These are phyloP conservation scores for Persicaria tinctoria DNA, from an alignment of 148 eudicot genomes.

Conservation along the genomic window DNA sequence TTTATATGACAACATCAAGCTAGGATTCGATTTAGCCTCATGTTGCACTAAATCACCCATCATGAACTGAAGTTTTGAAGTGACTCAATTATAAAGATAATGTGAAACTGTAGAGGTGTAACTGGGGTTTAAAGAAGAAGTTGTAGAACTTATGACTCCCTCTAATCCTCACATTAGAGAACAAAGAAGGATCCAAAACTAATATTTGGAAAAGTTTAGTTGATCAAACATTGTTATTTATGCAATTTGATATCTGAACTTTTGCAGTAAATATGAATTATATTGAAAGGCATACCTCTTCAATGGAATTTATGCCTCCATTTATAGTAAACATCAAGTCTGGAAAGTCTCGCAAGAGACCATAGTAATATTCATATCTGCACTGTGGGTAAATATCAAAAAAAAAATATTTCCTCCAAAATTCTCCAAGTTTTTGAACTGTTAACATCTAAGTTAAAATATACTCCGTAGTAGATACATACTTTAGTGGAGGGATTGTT, in stretches of 20 bases:
- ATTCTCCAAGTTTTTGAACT: background rate
- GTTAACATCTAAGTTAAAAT: background rate
- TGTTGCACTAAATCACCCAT: background rate
- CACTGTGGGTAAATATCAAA: slow-evolving; percentile 11
- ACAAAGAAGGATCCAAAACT: background rate
- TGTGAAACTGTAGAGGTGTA: background rate
- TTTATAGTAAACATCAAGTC: slow-evolving; percentile 82
- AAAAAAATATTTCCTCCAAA: background rate
- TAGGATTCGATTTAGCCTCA: background rate
- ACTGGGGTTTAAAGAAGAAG: background rate
- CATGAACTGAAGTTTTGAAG: background rate
- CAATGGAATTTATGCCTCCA: slow-evolving; percentile 81
- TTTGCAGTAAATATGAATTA: slow-evolving; percentile 14
- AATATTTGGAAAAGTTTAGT: background rate
- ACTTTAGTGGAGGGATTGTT: slow-evolving; percentile 87
- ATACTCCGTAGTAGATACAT: slow-evolving; percentile 27
- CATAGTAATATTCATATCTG: slow-evolving; percentile 90
- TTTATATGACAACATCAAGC: background rate
- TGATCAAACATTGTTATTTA: background rate
- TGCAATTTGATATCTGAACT: background rate
- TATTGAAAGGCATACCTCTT: slow-evolving; percentile 45
- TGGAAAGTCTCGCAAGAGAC: slow-evolving; percentile 88
- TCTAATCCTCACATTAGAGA: background rate
- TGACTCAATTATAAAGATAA: background rate
- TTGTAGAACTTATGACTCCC: background rate